Percentiles rank a stretch among this genome's conserved stretches.
Evolutionary conservation across 345 rosid species (phyloP).

Genomic region (Citrus glauca): DNA sequence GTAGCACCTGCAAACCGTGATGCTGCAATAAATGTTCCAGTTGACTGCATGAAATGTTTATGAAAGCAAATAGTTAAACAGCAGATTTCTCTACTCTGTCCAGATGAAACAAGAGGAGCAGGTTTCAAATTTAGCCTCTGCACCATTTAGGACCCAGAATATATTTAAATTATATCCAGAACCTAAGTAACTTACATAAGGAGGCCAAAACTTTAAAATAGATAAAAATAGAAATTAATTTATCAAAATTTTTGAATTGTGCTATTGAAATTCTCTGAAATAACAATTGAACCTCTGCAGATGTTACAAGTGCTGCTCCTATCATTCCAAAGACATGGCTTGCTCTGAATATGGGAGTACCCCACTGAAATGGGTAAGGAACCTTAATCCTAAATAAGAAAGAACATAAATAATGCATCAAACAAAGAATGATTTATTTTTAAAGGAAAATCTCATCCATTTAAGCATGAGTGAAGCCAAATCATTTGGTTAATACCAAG

Average conservation of each 20-base stretch:
- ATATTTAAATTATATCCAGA: neutral
- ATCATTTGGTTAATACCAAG: constrained; percentile 51
- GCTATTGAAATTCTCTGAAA: neutral
- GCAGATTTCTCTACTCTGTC: constrained; percentile 3
- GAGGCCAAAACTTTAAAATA: neutral
- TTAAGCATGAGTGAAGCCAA: neutral
- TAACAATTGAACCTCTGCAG: constrained; percentile 66
- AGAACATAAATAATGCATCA: constrained; percentile 3
- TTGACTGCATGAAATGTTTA: constrained; percentile 52
- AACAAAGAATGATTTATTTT: neutral
- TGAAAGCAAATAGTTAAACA: constrained; percentile 3
- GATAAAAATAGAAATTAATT: neutral
- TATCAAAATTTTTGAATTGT: neutral
- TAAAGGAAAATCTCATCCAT: neutral
- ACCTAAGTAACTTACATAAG: neutral
- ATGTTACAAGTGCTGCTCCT: constrained; percentile 86
- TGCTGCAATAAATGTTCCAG: constrained; percentile 80
- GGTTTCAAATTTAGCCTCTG: neutral
- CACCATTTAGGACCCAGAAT: neutral
- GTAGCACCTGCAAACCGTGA: constrained; percentile 92
- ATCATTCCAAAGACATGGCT: constrained; percentile 95
- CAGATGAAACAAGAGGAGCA: neutral
- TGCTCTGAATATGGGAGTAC: constrained; percentile 90
- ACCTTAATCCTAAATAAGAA: constrained; percentile 64
- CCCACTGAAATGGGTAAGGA: constrained; percentile 98